Evolutionary conservation across 768 basidiomycete species (phyloP).

Genomic region (Tubosaeta brunneosetosa): DNA sequence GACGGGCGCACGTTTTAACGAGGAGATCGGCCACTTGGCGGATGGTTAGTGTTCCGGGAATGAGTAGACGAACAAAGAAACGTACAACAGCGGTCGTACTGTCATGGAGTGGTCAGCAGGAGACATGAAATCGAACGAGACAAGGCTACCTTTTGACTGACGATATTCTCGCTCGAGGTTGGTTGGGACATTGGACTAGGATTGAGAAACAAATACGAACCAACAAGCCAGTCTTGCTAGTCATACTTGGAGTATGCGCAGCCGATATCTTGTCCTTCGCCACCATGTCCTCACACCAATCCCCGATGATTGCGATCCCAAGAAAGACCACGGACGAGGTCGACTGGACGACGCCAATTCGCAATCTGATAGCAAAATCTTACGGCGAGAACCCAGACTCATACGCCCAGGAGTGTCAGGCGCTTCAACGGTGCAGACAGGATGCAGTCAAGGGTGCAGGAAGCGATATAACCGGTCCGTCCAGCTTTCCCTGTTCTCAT

Average conservation of each 20-base stretch:
- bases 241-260: background rate
- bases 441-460: conserved; percentile 96
- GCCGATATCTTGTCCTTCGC: background rate
- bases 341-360: conserved; percentile 90
- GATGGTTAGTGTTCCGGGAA: conserved; percentile 9
- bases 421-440: conserved; percentile 87
- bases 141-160: conserved; percentile 75
- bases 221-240: conserved; percentile 9
- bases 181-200: conserved; percentile 49
- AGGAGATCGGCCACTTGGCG: conserved; percentile 68
- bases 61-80: conserved; percentile 32
- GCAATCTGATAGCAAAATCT: conserved; percentile 79
- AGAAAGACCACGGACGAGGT: conserved; percentile 95
- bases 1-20: conserved; percentile 70
- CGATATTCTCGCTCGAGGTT: conserved; percentile 82
- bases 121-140: background rate
- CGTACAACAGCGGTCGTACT: conserved; percentile 87
- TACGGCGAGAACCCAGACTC: conserved; percentile 92
- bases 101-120: background rate
- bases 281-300: conserved; percentile 70
- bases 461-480: conserved; percentile 86
- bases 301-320: conserved; percentile 88
- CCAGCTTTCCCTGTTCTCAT: background rate
- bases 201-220: conserved; percentile 18
- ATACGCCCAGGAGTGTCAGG: conserved; percentile 78